Evolutionary conservation across 192 early-diverging fungal genomes (phyloP).

Genomic region (Linnemannia hyalina): DNA sequence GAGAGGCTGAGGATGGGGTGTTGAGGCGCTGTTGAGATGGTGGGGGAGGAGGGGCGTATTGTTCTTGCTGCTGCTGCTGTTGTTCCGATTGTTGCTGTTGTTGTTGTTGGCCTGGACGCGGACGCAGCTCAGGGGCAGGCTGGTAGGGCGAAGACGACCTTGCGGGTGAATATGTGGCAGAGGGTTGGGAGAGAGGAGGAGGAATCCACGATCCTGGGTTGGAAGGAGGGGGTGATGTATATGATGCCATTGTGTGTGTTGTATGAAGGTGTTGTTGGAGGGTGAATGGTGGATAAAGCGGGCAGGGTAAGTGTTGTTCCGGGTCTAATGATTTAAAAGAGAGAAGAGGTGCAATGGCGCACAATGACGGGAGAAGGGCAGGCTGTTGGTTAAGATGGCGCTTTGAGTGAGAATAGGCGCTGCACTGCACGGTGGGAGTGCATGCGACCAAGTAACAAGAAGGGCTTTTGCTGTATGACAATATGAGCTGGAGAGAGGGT

Average conservation of each 20-base stretch:
- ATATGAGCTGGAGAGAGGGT: background rate
- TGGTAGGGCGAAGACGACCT: constrained; percentile 18
- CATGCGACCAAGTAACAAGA: background rate
- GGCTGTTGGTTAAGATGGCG: background rate
- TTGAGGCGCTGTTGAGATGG: constrained; percentile 9
- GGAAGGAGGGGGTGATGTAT: background rate
- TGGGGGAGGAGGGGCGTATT: constrained; percentile 8
- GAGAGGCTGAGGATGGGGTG: constrained; percentile 21
- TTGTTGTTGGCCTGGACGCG: constrained; percentile 14
- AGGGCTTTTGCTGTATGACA: background rate
- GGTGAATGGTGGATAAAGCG: background rate
- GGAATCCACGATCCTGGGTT: constrained; percentile 14
- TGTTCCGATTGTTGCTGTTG: constrained; percentile 17
- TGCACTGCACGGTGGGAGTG: background rate
- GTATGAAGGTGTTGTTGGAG: background rate
- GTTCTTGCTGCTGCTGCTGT: constrained; percentile 20
- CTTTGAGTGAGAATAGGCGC: background rate
- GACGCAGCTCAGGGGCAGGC: constrained; percentile 4
- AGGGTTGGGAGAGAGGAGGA: constrained; percentile 8
- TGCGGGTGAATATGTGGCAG: background rate
- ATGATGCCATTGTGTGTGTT: background rate
- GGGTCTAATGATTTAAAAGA: background rate
- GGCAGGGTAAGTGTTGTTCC: constrained; percentile 1
- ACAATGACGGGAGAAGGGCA: background rate
- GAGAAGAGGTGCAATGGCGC: background rate